Evolutionary conservation across 2,329 filamentous ascomycete genomes (phyloP).

Genomic region (Aspergillus caelatus): DNA sequence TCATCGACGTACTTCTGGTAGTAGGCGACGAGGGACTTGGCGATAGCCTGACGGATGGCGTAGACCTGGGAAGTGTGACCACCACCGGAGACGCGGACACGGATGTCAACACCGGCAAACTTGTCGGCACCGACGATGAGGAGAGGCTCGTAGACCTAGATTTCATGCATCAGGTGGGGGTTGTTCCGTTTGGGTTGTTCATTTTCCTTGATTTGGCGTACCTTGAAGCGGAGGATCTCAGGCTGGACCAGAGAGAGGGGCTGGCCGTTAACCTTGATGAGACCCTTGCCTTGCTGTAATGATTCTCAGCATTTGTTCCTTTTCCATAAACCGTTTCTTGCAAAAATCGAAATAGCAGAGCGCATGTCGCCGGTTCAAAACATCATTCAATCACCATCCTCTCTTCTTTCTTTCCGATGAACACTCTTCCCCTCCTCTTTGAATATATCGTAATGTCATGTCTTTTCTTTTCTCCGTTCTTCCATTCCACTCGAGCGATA

Average conservation of each 20-base stretch:
- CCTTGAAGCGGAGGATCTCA: conserved; percentile 97
- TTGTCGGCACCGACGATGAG: conserved; percentile 97
- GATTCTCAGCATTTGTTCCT: conserved; percentile 32
- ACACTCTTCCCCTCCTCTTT: conserved; percentile 15
- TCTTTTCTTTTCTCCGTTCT: not conserved
- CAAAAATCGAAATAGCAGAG: not conserved
- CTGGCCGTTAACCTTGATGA: conserved; percentile 98
- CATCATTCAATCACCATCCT: not conserved
- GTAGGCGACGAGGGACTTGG: conserved; percentile 96
- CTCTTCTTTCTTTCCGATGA: conserved; percentile 9
- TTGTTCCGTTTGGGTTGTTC: not conserved
- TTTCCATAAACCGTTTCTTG: not conserved
- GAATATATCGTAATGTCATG: conserved; percentile 7
- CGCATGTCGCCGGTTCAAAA: conserved; percentile 9
- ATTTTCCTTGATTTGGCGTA: conserved; percentile 44
- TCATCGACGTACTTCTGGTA: conserved; percentile 99
- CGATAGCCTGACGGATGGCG: conserved; percentile 97
- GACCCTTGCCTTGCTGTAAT: conserved; percentile 73
- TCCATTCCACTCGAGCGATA: not conserved
- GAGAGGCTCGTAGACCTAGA: conserved; percentile 93
- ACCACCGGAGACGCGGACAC: conserved; percentile 93
- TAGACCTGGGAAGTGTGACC: conserved; percentile 98
- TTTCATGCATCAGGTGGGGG: conserved; percentile 6
- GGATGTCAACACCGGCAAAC: conserved; percentile 95
- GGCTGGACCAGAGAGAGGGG: conserved; percentile 93